Conservation (phyloP, 352 stramenopile genomes). For the Phytophthora tentaculata region DNA sequence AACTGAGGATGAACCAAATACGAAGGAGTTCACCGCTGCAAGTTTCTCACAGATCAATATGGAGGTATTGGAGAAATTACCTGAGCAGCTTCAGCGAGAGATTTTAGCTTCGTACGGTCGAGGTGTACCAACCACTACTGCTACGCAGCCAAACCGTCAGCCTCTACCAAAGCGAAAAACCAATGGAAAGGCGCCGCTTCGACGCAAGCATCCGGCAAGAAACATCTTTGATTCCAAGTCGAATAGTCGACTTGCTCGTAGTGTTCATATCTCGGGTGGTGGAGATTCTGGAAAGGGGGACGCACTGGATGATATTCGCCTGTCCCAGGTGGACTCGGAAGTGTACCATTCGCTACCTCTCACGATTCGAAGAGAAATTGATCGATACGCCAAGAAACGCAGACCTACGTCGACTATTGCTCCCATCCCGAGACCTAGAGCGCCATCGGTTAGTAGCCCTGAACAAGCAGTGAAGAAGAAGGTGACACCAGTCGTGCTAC, state of each 20-base stretch:
- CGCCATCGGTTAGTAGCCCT: not conserved
- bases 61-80: constrained; percentile 65
- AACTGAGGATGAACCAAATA: constrained; percentile 12
- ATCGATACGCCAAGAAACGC: constrained; percentile 63
- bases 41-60: constrained; percentile 74
- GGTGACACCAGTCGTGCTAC: constrained; percentile 17
- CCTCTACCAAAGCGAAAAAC: constrained; percentile 23
- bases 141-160: constrained; percentile 5
- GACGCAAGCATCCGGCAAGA: constrained; percentile 23
- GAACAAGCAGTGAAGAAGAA: constrained; percentile 22
- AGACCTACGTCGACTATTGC: constrained; percentile 28
- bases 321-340: constrained; percentile 83
- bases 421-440: constrained; percentile 9
- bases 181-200: constrained; percentile 41
- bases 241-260: constrained; percentile 19
- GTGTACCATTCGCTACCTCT: constrained; percentile 80
- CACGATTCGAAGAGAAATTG: constrained; percentile 71
- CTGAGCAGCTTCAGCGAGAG: constrained; percentile 57
- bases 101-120: constrained; percentile 51
- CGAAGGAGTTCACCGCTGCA: constrained; percentile 12
- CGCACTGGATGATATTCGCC: constrained; percentile 67
- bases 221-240: constrained; percentile 48
- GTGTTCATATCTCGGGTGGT: constrained; percentile 1
- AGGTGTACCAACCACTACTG: constrained; percentile 3
- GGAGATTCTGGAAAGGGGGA: constrained; percentile 23